Evolutionary conservation across 1,284 basidiomycete species (phyloP).

Genomic region (Termitomyces sp.): DNA sequence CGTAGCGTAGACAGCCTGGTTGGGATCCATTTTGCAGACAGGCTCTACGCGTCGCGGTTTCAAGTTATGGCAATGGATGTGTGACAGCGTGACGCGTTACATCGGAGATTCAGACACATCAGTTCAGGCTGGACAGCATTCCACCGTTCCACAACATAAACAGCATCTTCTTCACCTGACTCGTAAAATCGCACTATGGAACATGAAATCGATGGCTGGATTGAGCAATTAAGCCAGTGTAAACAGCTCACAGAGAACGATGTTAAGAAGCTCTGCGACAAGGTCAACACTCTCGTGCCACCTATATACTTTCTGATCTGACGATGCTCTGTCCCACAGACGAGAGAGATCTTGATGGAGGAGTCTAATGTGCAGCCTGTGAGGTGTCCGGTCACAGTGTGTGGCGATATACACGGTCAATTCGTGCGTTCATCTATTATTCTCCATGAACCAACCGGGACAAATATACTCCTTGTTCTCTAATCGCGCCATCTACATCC

Average conservation of each 20-base stretch:
- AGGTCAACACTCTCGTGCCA: constrained; percentile 50
- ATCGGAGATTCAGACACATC: constrained; percentile 19
- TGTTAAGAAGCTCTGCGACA: constrained; percentile 98
- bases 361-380: constrained; percentile 98
- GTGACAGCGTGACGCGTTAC: constrained; percentile 30
- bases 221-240: constrained; percentile 95
- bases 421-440: constrained; percentile 70
- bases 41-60: constrained; percentile 33
- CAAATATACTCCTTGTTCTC: constrained; percentile 19
- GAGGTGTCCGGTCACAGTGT: constrained; percentile 95
- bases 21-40: constrained; percentile 32
- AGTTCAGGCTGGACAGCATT: constrained; percentile 21
- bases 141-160: constrained; percentile 21
- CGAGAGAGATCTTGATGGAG: constrained; percentile 95
- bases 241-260: constrained; percentile 96
- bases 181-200: constrained; percentile 50
- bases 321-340: constrained; percentile 45
- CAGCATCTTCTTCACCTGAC: constrained; percentile 22
- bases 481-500: constrained; percentile 14
- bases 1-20: constrained; percentile 78
- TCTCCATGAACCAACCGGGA: constrained; percentile 20
- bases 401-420: constrained; percentile 98
- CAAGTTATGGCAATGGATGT: constrained; percentile 20
- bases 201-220: constrained; percentile 90
- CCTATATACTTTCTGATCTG: constrained; percentile 21